These are phyloP conservation scores for Neofusicoccum cordaticola DNA, from an alignment of 2,329 filamentous ascomycete species.

Conservation along the genomic window DNA sequence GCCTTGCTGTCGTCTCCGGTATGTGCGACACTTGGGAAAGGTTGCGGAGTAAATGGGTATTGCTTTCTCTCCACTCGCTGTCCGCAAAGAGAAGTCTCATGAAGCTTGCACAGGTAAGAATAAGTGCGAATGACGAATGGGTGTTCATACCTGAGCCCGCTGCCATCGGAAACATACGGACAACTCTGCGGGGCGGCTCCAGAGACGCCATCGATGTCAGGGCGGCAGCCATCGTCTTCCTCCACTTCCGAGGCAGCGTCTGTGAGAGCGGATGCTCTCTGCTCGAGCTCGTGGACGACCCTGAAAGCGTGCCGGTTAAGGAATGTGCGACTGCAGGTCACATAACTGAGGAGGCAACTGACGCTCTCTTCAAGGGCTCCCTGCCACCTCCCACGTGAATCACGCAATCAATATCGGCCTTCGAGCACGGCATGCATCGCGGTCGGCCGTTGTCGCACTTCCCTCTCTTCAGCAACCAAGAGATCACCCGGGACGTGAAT, in stretches of 20 bases:
- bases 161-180: background rate
- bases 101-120: background rate
- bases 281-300: background rate
- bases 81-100: background rate
- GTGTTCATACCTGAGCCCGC: background rate
- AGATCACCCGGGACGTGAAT: fast-evolving
- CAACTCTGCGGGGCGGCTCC: background rate
- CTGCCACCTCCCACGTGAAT: background rate
- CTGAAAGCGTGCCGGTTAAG: background rate
- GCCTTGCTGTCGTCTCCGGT: background rate
- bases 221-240: background rate
- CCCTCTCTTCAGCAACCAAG: background rate
- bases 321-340: background rate
- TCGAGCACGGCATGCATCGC: background rate
- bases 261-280: background rate
- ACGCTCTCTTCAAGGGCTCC: background rate
- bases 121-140: background rate
- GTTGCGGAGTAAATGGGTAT: background rate
- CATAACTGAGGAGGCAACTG: background rate
- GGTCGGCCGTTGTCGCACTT: constrained; percentile 1
- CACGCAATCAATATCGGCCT: background rate
- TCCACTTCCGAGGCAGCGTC: background rate
- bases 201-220: background rate
- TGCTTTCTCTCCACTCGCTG: background rate
- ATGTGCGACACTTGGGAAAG: background rate